These are phyloP conservation scores for Schizonepeta tenuifolia DNA, from an alignment of 257 asterid species.

Conservation along the genomic window DNA sequence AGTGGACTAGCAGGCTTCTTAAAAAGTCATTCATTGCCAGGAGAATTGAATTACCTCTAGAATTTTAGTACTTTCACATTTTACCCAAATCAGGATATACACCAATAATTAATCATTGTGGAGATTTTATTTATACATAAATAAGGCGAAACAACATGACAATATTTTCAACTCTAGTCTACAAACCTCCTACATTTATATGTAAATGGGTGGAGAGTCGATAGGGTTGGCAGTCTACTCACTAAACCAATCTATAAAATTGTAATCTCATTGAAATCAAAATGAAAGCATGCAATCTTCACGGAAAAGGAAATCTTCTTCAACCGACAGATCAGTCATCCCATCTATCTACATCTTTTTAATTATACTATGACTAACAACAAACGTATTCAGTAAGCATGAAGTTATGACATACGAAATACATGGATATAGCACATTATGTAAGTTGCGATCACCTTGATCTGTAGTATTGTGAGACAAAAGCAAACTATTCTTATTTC, in stretches of 20 bases:
- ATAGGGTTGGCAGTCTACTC: background rate
- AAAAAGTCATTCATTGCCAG: background rate
- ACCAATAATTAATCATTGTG: too few species aligned
- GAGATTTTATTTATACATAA: background rate
- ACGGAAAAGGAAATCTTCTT: background rate
- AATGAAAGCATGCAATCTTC: background rate
- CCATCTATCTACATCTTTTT: background rate
- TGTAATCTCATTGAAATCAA: background rate
- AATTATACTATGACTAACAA: background rate
- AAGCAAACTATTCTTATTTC: constrained; percentile 92
- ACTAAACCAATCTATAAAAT: background rate
- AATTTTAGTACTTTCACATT: background rate
- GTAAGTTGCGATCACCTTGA: constrained; percentile 61
- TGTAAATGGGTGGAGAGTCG: background rate
- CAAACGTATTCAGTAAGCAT: constrained; percentile 6
- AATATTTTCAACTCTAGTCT: background rate
- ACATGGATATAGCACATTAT: background rate
- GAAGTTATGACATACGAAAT: constrained; percentile 1
- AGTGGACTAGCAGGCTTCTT: background rate
- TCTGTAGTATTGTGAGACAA: constrained; percentile 95
- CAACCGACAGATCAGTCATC: background rate
- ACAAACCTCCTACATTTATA: background rate
- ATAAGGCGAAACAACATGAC: background rate
- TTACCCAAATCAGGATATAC: background rate
- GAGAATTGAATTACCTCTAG: background rate